Evolutionary conservation across 306 rosid genomes (phyloP), one percentile per base, ranked within the genome.

Genomic region (Argentina anserina): DNA sequence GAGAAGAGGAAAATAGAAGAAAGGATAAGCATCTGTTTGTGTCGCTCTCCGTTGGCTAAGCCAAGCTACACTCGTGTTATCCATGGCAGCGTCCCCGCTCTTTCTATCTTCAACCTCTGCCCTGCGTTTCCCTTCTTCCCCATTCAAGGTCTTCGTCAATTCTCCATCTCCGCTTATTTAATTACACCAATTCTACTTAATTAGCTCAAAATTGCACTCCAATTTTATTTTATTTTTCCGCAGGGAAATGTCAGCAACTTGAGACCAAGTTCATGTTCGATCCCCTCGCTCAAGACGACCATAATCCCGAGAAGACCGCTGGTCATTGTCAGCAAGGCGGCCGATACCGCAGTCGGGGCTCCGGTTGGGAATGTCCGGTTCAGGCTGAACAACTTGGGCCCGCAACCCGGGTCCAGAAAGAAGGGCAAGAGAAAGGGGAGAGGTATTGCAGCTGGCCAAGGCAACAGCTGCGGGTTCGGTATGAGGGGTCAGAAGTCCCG

Each of bases 401-500:
- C 99, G 0, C 99, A 94, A 69, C 89, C 88, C 2, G 99, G 99
- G 75, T 91, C 99, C 5, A 89, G 96, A 70, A 91, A 88, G 89
- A 94, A 71, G 85, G 86, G 79, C 0, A 94, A 94, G 90, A 87
- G 96, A 83, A 95, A 90, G 81, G 97, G 97, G 0, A 80, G 99
- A 77, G 99, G 99, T 40, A 85, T 86, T 21, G n/a, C 99, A 0
- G 97, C 99, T 3, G 99, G 97, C 33, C 97, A 94, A 82, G 97
- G 99, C 1, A 89, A 86, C n/a, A 94, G 99, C 80, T 94, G 99
- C 59, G 99, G 99, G 33, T 94, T 94, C 66, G 97, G 99, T 2
- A 94, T 94, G 99, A 85, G 97, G 42, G 99, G 99, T 4, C 99
- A 94, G 86, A 94, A 94, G 72, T 91, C 99, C 43, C 81, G 99